Evolutionary conservation across 106 monocot genomes (phyloP), one percentile per base, ranked within the genome.

Genomic region (Chionographis japonica): DNA sequence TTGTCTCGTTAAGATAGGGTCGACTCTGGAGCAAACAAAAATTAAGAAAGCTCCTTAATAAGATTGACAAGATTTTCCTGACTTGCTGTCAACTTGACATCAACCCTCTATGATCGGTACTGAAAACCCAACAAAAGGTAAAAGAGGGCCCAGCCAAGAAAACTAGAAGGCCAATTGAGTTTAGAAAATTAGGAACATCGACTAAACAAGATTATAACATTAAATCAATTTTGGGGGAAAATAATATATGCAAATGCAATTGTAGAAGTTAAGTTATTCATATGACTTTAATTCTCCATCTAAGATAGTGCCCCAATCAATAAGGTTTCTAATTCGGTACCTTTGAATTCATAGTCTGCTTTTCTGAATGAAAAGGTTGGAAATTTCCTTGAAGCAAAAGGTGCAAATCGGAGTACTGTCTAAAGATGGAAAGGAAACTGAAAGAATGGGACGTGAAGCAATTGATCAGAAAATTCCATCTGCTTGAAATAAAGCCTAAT

Each of bases 381-480:
- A 60, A 46, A 55, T 61, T 73, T 53, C 41, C 73, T 67, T 79
- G 81, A 66, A 87, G 68, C 50, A 79, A 75, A 8, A 75, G 53
- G 39, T 69, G 72, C 37, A 87, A 8, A 71, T 78, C 67, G 60
- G 63, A 81, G 27, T 71, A 77, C 56, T 84, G 79, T 72, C 62
- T 71, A 62, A 67, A 66, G 20, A 87, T 69, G 46, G 87, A 70
- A 74, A 79, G 36, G 56, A 79, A 61, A 78, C 78, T 53, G 66
- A 65, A 85, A 61, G 73, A 52, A 16, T 72, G 58, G 50, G 85
- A 82, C 60, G 73, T 73, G 46, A 92, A 65, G 10, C 65, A 63
- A 43, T 80, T 70, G 5, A 85, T 71, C 11, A 88, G 17, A 37
- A 4, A 19, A 63, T 56, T 85, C 92, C 92, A 92, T 73, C 69